Evolutionary conservation across 768 basidiomycete species (phyloP), one percentile per base, ranked within the genome.

Genomic region (Lactarius sp.): DNA sequence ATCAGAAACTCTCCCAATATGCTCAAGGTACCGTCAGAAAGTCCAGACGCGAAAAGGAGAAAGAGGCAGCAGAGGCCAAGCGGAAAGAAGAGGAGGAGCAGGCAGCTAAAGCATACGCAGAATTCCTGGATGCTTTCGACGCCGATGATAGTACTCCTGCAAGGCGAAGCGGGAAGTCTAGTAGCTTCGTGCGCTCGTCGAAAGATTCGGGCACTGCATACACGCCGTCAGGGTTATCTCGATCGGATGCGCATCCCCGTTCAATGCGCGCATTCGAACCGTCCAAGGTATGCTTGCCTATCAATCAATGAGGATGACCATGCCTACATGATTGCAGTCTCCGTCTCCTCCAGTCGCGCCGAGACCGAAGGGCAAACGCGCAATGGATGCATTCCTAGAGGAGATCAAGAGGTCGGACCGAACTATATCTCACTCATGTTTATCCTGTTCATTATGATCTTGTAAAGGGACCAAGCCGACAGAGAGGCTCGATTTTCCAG

Each of bases 351-450:
- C 78, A 27, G 71, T 70, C 62, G 77, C 73, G 6, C 82, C 86
- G 1, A 93, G 86, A 72, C 87, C 91, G 0, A 97, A 93, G 73
- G 97, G 97, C 3, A 97, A 93, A 73, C 85, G 96, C 56, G 93
- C 91, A 1, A 98, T 98, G 93, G 95, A 98, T 74, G 76, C 87
- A 2, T 99, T 98, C 73, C 78, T 99, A 56, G 94, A 97, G 70
- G 94, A 99, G 77, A 92, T 99, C 63, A 98, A 98, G 77, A 84
- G 84, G 96, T 90, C 52, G 22, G 78, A 61, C 46, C 9, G 20
- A 41, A 13, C 9, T 56, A 20, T 56, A 41, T 66, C 12, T 8
- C 18, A 4, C 7, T 8, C 22, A 52, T n/a, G 6, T 8, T 57
- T 22, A 8, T 46, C 31, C 27, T 31, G 1, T 31, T 62, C 55